phyloP scores from a whole-genome alignment of 352 stramenopile species.

The Phytophthora constricta region DNA sequence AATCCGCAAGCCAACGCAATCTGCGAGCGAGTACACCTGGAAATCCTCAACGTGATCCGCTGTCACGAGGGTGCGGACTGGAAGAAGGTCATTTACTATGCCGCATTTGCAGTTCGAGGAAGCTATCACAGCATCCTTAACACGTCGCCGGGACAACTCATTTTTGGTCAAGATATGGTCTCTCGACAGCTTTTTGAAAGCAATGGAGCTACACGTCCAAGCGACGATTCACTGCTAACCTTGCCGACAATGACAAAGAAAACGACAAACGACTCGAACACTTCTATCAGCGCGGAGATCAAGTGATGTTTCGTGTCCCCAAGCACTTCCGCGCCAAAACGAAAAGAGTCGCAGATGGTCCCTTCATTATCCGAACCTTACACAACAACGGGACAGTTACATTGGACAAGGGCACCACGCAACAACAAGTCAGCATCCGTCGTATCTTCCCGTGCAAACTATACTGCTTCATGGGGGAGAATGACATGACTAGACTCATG shows the following conservation, averaged over 20 bases:
- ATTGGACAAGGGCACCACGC: background rate
- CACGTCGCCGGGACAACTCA: background rate
- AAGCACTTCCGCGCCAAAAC: background rate
- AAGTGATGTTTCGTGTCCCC: background rate
- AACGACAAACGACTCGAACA: conserved; percentile 1
- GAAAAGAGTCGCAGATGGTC: background rate
- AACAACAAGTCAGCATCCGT: conserved; percentile 1
- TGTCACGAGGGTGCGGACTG: no score
- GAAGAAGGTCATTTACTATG: no score
- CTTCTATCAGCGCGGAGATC: conserved; percentile 6
- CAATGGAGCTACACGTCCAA: conserved; percentile 9
- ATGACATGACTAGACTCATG: no score
- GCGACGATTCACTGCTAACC: conserved; percentile 5
- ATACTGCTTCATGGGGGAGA: background rate
- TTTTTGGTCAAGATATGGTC: conserved; percentile 2
- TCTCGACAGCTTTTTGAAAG: conserved; percentile 5
- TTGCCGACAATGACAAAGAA: background rate
- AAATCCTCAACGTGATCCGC: background rate
- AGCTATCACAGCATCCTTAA: conserved; percentile 5
- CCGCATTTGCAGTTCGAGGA: background rate
- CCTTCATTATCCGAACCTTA: background rate
- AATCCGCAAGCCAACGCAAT: conserved; percentile 16
- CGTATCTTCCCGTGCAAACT: background rate
- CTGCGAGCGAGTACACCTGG: conserved; percentile 10
- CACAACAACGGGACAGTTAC: background rate